Percentiles rank a stretch among this genome's conserved stretches.
Evolutionary conservation across 2,329 filamentous ascomycete genomes (phyloP).

Genomic region (Moelleriella libera): DNA sequence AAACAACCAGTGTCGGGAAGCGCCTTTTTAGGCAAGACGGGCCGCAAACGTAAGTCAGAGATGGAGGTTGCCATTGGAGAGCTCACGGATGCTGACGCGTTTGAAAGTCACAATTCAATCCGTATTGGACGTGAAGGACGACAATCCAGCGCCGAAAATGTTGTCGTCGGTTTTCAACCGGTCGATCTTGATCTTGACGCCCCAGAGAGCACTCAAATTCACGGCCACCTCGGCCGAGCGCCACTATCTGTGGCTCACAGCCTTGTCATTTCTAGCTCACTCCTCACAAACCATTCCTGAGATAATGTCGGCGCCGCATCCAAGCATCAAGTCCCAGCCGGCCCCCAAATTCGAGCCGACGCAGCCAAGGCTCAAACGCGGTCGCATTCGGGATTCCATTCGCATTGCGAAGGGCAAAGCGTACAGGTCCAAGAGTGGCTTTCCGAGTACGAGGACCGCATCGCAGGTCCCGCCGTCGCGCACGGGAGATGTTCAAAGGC

Average conservation of each 20-base stretch:
- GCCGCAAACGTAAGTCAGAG: conserved; percentile 69
- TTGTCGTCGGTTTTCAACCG: conserved; percentile 60
- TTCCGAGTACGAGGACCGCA: conserved; percentile 34
- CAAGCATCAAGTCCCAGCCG: conserved; percentile 21
- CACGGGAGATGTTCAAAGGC: conserved; percentile 20
- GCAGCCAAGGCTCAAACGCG: conserved; percentile 31
- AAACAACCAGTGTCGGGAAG: conserved; percentile 85
- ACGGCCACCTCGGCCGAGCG: conserved; percentile 72
- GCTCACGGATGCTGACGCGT: neutral
- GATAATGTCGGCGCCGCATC: conserved; percentile 41
- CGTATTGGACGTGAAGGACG: conserved; percentile 91
- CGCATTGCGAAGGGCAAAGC: conserved; percentile 64
- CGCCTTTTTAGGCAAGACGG: conserved; percentile 84
- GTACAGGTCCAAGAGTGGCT: conserved; percentile 34
- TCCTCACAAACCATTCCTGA: conserved; percentile 72
- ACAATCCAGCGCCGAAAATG: conserved; percentile 70
- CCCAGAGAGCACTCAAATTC: conserved; percentile 87
- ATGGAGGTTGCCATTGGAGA: neutral
- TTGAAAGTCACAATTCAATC: conserved; percentile 81
- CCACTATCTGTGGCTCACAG: conserved; percentile 90
- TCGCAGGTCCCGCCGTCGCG: conserved; percentile 21
- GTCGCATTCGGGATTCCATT: conserved; percentile 73
- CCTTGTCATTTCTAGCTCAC: conserved; percentile 86
- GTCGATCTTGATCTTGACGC: conserved; percentile 89
- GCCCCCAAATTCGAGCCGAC: conserved; percentile 37